These are phyloP conservation scores for Haplographium delicatum DNA, from an alignment of 495 filamentous ascomycete species.

Conservation along the genomic window DNA sequence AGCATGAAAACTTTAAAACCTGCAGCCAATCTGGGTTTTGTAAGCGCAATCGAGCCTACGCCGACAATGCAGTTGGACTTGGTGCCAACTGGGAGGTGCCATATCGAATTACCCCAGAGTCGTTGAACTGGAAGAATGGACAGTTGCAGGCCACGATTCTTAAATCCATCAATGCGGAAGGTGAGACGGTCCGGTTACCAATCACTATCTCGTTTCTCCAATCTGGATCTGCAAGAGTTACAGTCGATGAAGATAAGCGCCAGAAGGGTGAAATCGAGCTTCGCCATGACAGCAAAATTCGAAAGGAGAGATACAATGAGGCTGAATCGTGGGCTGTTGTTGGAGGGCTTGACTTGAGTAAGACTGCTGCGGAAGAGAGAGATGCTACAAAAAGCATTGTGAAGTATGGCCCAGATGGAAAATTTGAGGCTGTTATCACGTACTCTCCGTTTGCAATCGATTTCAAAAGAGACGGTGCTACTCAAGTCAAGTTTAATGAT, in stretches of 20 bases:
- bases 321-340: slow-evolving; percentile 82
- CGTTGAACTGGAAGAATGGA: slow-evolving; percentile 72
- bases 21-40: slow-evolving; percentile 95
- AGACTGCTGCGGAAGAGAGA: slow-evolving; percentile 51
- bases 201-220: slow-evolving; percentile 82
- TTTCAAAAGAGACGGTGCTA: slow-evolving; percentile 75
- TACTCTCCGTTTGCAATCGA: slow-evolving; percentile 79
- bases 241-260: slow-evolving; percentile 84
- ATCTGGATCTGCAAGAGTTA: slow-evolving; percentile 80
- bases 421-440: slow-evolving; percentile 74
- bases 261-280: slow-evolving; percentile 85
- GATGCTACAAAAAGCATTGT: slow-evolving; percentile 67
- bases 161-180: slow-evolving; percentile 60
- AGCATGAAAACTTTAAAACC: slow-evolving; percentile 94
- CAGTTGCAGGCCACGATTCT: slow-evolving; percentile 71
- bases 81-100: slow-evolving; percentile 71
- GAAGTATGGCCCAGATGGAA: slow-evolving; percentile 69
- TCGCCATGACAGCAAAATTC: slow-evolving; percentile 73
- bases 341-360: slow-evolving; percentile 66
- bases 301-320: slow-evolving; percentile 93
- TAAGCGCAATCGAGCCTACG: slow-evolving; percentile 84
- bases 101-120: slow-evolving; percentile 67
- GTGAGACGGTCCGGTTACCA: slow-evolving; percentile 68
- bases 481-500: slow-evolving; percentile 85
- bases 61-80: slow-evolving; percentile 62